Conservation (phyloP, 345 rosid genomes). For the Aethionema arabicum region DNA sequence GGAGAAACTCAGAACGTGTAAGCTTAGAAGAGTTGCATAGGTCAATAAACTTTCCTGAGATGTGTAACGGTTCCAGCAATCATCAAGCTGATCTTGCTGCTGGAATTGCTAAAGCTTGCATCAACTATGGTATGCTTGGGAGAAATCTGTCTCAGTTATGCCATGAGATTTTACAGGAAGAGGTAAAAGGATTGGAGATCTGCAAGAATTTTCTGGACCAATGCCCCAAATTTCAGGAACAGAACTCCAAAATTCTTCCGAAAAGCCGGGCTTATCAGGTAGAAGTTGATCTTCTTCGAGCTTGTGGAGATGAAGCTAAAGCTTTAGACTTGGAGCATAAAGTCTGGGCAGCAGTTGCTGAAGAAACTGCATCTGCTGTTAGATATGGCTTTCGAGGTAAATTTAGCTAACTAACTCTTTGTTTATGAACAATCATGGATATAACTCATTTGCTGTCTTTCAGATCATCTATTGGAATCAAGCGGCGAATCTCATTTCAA, state of each 20-base stretch:
- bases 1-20: slow-evolving; percentile 77
- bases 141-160: slow-evolving; percentile 77
- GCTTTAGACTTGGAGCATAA: slow-evolving; percentile 64
- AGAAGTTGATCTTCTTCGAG: slow-evolving; percentile 86
- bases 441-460: slow-evolving; percentile 29
- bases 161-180: slow-evolving; percentile 81
- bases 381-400: slow-evolving; percentile 92
- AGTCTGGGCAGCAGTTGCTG: slow-evolving; percentile 93
- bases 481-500: slow-evolving; percentile 32
- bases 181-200: slow-evolving; percentile 53
- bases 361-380: slow-evolving; percentile 93
- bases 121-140: slow-evolving; percentile 87
- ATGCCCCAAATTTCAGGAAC: slow-evolving; percentile 70
- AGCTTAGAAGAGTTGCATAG: slow-evolving; percentile 98
- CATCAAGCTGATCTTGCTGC: slow-evolving; percentile 96
- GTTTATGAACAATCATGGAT: background rate
- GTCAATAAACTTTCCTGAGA: slow-evolving; percentile 80
- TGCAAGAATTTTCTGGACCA: slow-evolving; percentile 70
- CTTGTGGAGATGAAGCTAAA: slow-evolving; percentile 58
- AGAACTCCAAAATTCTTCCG: slow-evolving; percentile 84
- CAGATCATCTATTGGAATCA: slow-evolving; percentile 65
- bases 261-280: slow-evolving; percentile 90
- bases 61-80: slow-evolving; percentile 78
- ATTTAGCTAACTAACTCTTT: background rate
- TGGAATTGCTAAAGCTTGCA: slow-evolving; percentile 88